These are phyloP conservation scores for Fusarium anguioides DNA, from an alignment of 2,329 filamentous ascomycete species.

Conservation along the genomic window DNA sequence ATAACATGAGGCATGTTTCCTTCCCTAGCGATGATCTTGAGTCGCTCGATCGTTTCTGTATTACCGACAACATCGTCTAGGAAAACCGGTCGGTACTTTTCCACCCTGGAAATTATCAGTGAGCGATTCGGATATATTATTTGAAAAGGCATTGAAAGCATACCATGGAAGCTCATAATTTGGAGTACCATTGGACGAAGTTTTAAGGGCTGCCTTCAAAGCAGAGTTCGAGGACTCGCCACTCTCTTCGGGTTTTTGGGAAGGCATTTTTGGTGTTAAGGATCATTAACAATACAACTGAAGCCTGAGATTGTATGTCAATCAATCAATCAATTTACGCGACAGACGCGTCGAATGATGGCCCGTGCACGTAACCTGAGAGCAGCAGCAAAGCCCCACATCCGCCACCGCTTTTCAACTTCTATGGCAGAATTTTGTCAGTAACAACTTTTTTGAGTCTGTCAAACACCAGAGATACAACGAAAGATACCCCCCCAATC, in stretches of 20 bases:
- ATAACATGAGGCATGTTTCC: slow-evolving; percentile 99
- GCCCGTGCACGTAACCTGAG: slow-evolving; percentile 43
- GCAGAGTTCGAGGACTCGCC: slow-evolving; percentile 72
- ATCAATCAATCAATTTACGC: slow-evolving; percentile 55
- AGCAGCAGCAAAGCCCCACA: slow-evolving; percentile 15
- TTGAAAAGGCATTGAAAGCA: slow-evolving; percentile 24
- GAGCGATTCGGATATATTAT: slow-evolving; percentile 13
- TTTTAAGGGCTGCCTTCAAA: slow-evolving; percentile 65
- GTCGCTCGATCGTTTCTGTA: slow-evolving; percentile 93
- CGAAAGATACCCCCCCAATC: slow-evolving; percentile 6
- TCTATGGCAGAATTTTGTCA: slow-evolving; percentile 45
- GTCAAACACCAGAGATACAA: slow-evolving; percentile 24
- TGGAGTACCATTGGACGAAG: slow-evolving; percentile 60
- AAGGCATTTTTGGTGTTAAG: slow-evolving; percentile 56
- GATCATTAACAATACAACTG: slow-evolving; percentile 27
- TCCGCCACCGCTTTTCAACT: slow-evolving; percentile 44
- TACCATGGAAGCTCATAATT: slow-evolving; percentile 86
- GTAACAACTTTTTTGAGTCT: slow-evolving; percentile 43
- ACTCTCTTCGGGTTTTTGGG: slow-evolving; percentile 60
- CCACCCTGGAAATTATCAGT: slow-evolving; percentile 74
- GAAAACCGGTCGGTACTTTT: slow-evolving; percentile 96
- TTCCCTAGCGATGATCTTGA: slow-evolving; percentile 98
- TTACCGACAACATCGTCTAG: slow-evolving; percentile 98
- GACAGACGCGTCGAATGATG: slow-evolving; percentile 52
- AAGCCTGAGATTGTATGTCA: slow-evolving; percentile 32